Conservation (phyloP, 2,329 filamentous ascomycete species). For the Pseudogymnoascus sp. region DNA sequence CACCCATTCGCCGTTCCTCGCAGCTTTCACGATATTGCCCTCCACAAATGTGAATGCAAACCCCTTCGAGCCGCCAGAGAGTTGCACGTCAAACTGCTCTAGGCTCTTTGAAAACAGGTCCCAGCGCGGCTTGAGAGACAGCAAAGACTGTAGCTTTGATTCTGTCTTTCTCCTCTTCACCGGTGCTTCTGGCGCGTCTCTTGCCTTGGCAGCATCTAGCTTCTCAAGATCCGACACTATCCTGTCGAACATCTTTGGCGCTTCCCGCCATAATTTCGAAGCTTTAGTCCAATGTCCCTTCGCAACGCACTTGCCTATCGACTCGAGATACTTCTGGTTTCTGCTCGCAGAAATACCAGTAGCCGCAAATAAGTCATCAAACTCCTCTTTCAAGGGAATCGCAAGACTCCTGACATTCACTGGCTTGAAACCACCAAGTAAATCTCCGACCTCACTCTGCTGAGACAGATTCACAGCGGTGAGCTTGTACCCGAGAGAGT, state of each 20-base stretch:
- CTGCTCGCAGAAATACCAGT: constrained; percentile 80
- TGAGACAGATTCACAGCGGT: constrained; percentile 94
- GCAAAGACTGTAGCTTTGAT: constrained; percentile 56
- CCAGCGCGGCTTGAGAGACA: constrained; percentile 61
- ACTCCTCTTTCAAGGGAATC: constrained; percentile 85
- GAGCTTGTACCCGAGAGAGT: constrained; percentile 74
- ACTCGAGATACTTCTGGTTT: constrained; percentile 79
- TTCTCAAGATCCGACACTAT: constrained; percentile 50
- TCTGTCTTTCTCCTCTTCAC: constrained; percentile 60
- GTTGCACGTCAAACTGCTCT: constrained; percentile 70
- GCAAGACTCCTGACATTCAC: constrained; percentile 83
- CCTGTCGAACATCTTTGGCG: constrained; percentile 75
- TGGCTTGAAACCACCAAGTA: constrained; percentile 93
- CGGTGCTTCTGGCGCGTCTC: constrained; percentile 47
- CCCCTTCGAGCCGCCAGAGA: constrained; percentile 60
- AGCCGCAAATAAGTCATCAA: constrained; percentile 77
- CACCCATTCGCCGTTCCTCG: constrained; percentile 93
- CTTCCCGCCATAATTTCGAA: constrained; percentile 80
- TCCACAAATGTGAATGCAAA: constrained; percentile 96
- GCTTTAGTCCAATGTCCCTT: constrained; percentile 83
- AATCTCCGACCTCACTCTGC: constrained; percentile 93
- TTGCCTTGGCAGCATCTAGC: constrained; percentile 30
- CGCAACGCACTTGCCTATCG: constrained; percentile 68
- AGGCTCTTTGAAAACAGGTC: constrained; percentile 67
- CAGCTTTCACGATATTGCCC: constrained; percentile 92